These are phyloP conservation scores for Canavalia gladiata DNA, from an alignment of 306 rosid genomes.

Conservation along the genomic window DNA sequence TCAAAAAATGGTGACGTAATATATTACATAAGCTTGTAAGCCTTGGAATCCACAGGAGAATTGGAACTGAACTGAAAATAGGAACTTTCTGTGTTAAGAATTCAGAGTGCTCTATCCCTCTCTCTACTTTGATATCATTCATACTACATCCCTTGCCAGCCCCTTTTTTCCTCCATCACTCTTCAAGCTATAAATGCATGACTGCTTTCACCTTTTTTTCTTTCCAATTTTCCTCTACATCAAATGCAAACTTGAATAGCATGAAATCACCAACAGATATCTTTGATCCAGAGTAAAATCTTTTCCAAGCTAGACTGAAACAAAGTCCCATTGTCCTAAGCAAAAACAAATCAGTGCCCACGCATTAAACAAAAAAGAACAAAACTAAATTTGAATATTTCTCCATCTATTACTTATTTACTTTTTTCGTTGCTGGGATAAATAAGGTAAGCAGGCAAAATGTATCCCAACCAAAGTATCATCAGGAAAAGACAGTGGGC, in stretches of 20 bases:
- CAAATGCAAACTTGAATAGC: constrained; percentile 9
- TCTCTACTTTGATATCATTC: constrained; percentile 4
- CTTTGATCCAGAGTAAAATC: background rate
- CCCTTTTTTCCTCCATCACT: background rate
- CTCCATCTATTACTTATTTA: background rate
- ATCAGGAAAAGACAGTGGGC: constrained; percentile 21
- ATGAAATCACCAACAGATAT: background rate
- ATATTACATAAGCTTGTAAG: background rate
- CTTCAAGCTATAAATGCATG: constrained; percentile 23
- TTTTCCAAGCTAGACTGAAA: constrained; percentile 4
- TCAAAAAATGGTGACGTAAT: constrained; percentile 19
- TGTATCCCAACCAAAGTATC: background rate
- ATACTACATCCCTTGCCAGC: background rate
- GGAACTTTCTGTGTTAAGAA: background rate
- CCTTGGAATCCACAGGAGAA: background rate
- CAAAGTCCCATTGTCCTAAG: background rate
- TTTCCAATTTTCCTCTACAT: background rate
- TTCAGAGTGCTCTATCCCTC: background rate
- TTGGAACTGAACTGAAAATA: constrained; percentile 4
- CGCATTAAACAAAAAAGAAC: background rate
- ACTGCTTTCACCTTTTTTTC: background rate
- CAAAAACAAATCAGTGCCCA: background rate
- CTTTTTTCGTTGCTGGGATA: background rate
- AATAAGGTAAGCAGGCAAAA: background rate
- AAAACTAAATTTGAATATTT: background rate